These are phyloP conservation scores for Biscutella laevigata DNA, from an alignment of 441 rosid species.

Conservation along the genomic window DNA sequence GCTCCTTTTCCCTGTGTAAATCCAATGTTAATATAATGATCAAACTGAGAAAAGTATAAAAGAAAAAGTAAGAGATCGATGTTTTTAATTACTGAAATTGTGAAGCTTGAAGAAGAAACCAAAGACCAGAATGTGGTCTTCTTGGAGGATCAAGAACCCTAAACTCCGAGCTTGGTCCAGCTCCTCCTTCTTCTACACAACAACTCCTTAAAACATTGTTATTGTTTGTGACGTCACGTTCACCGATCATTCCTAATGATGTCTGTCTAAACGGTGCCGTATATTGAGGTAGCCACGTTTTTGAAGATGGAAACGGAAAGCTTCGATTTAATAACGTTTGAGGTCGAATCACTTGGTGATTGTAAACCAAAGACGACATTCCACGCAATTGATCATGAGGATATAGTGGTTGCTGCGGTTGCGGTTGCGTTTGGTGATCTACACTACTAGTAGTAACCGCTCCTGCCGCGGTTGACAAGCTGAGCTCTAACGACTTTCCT, in stretches of 20 bases:
- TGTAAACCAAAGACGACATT: slow-evolving; percentile 15
- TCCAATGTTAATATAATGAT: too few species aligned
- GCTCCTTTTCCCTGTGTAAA: slow-evolving; percentile 82
- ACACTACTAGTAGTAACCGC: slow-evolving; percentile 12
- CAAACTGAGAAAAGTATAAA: background rate
- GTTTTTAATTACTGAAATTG: slow-evolving; percentile 59
- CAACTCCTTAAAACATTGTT: slow-evolving; percentile 7
- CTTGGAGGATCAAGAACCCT: slow-evolving; percentile 69
- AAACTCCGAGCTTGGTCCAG: slow-evolving; percentile 66
- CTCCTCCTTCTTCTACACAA: slow-evolving; percentile 20
- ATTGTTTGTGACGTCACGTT: slow-evolving; percentile 13
- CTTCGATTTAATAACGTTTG: slow-evolving; percentile 13
- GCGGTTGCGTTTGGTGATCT: slow-evolving; percentile 16
- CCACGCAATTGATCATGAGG: slow-evolving; percentile 23
- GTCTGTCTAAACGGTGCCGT: slow-evolving; percentile 21
- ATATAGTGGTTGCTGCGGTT: slow-evolving; percentile 31
- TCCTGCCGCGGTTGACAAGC: slow-evolving; percentile 33
- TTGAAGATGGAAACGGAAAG: slow-evolving; percentile 14
- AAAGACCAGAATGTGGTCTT: slow-evolving; percentile 81
- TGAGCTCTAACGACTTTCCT: slow-evolving; percentile 52
- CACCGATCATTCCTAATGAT: slow-evolving; percentile 5
- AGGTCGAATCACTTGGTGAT: slow-evolving; percentile 13
- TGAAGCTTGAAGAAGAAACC: slow-evolving; percentile 89
- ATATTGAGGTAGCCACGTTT: slow-evolving; percentile 14
- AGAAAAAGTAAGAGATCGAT: slow-evolving; percentile 14